These are phyloP conservation scores for Oryza meyeriana DNA, from an alignment of 176 grass and related monocot species.

Conservation along the genomic window DNA sequence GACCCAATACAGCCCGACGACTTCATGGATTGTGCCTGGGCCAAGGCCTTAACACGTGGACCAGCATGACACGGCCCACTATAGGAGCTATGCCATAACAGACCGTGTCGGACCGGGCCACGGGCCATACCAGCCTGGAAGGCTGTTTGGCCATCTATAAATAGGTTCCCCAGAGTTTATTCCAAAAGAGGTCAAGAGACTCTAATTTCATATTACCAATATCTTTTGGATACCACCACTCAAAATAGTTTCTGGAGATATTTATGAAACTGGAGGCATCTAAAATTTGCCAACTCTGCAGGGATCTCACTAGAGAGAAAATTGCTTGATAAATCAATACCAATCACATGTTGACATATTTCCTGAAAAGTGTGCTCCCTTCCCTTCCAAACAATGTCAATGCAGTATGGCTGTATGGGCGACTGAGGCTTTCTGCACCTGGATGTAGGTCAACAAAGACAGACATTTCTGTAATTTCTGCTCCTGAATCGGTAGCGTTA, in stretches of 20 bases:
- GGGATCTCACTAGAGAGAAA: slow-evolving; percentile 5
- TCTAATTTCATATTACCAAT: slow-evolving; percentile 10
- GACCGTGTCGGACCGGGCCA: no score
- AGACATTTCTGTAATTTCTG: background rate
- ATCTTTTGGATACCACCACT: background rate
- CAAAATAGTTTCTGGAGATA: slow-evolving; percentile 14
- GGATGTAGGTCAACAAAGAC: no score
- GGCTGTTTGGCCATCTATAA: no score
- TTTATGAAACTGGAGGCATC: background rate
- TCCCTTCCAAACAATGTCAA: slow-evolving; percentile 15
- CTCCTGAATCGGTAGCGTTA: no score
- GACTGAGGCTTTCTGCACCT: no score
- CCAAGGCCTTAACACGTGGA: no score
- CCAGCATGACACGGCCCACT: no score
- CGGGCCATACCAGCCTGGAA: no score
- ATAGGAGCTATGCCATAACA: no score
- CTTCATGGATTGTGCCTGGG: no score
- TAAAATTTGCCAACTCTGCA: background rate
- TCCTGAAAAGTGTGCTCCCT: background rate
- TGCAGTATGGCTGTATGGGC: background rate
- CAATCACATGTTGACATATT: background rate
- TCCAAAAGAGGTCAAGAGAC: slow-evolving; percentile 23
- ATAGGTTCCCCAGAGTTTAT: slow-evolving; percentile 18
- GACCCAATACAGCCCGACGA: no score
- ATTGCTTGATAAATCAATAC: slow-evolving; percentile 12